These are phyloP conservation scores for Neurospora sp. DNA, from an alignment of 495 filamentous ascomycete species.

Conservation along the genomic window DNA sequence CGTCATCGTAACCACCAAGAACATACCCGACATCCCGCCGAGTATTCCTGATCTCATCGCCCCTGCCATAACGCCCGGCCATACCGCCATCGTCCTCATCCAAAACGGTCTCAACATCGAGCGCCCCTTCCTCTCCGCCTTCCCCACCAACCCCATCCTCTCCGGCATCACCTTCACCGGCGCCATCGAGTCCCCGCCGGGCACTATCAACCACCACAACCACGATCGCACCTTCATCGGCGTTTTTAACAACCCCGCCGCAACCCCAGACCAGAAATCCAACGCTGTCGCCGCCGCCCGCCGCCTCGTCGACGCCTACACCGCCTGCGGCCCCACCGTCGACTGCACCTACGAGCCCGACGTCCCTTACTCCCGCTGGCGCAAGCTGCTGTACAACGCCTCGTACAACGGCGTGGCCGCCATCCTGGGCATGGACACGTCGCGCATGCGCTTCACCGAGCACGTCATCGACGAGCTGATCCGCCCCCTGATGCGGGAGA, in stretches of 20 bases:
- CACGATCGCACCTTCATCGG: conserved; percentile 33
- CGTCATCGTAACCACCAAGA: conserved; percentile 44
- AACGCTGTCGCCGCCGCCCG: conserved; percentile 18
- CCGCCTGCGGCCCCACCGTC: conserved; percentile 17
- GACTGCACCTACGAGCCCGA: conserved; percentile 21
- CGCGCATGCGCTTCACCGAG: conserved; percentile 18
- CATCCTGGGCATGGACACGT: conserved; percentile 40
- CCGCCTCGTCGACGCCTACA: conserved; percentile 33
- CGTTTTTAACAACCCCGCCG: conserved; percentile 29
- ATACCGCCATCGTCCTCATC: conserved; percentile 45
- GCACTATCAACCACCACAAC: conserved; percentile 37
- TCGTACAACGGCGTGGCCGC: conserved; percentile 37
- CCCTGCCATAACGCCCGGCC: conserved; percentile 36
- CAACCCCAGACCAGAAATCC: neutral
- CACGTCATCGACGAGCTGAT: conserved; percentile 13
- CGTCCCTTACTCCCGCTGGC: conserved; percentile 35
- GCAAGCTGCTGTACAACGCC: conserved; percentile 43
- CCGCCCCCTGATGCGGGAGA: conserved; percentile 17
- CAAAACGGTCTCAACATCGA: conserved; percentile 61
- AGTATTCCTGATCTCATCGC: conserved; percentile 29
- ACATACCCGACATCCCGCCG: conserved; percentile 33
- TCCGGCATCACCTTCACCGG: conserved; percentile 45
- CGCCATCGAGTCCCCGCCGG: conserved; percentile 34
- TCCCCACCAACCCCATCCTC: conserved; percentile 42
- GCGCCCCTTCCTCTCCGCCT: conserved; percentile 37